Evolutionary conservation across 202 grass and related monocot species (phyloP).

Genomic region (Zizania palustris): DNA sequence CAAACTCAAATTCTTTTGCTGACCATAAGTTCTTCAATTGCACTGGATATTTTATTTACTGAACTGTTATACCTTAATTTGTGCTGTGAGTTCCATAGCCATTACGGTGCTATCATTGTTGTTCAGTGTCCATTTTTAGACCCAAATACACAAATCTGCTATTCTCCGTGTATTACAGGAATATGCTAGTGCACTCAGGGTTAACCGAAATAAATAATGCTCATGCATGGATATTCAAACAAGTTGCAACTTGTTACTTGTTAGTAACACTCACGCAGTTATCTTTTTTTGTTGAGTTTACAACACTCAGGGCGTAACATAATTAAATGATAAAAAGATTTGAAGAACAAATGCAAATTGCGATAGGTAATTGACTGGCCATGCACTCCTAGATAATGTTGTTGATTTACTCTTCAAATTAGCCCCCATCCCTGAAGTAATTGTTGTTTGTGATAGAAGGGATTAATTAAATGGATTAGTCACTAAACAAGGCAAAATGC

Average conservation of each 20-base stretch:
- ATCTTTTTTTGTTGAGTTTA: background rate
- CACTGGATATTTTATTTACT: slow-evolving; percentile 10
- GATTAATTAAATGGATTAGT: background rate
- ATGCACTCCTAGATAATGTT: background rate
- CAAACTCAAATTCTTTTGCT: background rate
- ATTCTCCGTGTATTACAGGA: background rate
- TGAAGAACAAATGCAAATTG: background rate
- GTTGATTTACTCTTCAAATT: background rate
- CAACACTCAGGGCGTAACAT: background rate
- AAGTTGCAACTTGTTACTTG: background rate
- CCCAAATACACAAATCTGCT: background rate
- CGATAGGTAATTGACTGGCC: background rate
- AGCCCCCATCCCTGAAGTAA: background rate
- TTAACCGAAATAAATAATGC: background rate
- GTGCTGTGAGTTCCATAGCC: background rate
- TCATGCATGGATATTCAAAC: background rate
- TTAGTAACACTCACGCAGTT: background rate
- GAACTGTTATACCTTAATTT: background rate
- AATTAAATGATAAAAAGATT: background rate
- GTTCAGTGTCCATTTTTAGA: background rate
- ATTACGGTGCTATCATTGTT: background rate
- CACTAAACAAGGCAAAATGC: background rate
- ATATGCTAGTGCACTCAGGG: background rate
- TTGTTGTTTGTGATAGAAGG: background rate
- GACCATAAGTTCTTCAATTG: background rate